These are phyloP conservation scores for Magnusiomyces suaveolens DNA, from an alignment of 1,139 yeast species.

Conservation along the genomic window DNA sequence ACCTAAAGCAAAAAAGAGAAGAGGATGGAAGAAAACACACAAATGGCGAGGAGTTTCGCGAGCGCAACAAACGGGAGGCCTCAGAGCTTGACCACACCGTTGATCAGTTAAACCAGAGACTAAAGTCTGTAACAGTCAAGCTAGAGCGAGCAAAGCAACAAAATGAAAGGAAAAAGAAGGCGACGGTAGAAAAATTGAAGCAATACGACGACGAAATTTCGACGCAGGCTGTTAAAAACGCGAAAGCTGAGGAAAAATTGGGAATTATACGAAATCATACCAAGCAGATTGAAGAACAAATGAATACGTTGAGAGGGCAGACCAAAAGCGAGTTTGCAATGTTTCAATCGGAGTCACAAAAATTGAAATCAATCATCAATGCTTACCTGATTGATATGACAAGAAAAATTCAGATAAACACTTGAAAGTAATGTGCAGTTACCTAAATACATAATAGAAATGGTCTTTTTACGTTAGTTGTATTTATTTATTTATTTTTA, in stretches of 20 bases:
- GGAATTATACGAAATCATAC: conserved; percentile 42
- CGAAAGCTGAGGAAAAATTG: conserved; percentile 44
- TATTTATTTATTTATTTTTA: too few species aligned
- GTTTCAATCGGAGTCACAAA: conserved; percentile 45
- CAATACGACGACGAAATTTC: conserved; percentile 42
- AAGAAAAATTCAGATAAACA: conserved; percentile 18
- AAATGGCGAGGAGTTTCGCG: conserved; percentile 18
- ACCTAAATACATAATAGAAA: too few species aligned
- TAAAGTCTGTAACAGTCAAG: conserved; percentile 47
- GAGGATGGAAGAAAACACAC: conserved; percentile 36
- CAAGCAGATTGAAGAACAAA: conserved; percentile 40
- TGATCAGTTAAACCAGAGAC: conserved; percentile 44
- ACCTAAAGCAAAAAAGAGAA: conserved; percentile 43
- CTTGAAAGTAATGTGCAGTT: too few species aligned
- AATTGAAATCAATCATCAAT: conserved; percentile 45
- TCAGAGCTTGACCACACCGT: conserved; percentile 44
- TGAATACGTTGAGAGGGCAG: conserved; percentile 37
- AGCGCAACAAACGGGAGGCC: conserved; percentile 33
- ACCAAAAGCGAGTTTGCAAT: conserved; percentile 48
- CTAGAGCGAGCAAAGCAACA: conserved; percentile 42
- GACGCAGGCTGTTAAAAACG: conserved; percentile 42
- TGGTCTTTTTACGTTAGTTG: too few species aligned
- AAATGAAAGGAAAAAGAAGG: conserved; percentile 39
- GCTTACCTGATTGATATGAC: conserved; percentile 43
- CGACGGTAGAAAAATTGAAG: conserved; percentile 39